Conservation (phyloP, 139 green algal species). For the Chlamydomonas schloesseri region DNA sequence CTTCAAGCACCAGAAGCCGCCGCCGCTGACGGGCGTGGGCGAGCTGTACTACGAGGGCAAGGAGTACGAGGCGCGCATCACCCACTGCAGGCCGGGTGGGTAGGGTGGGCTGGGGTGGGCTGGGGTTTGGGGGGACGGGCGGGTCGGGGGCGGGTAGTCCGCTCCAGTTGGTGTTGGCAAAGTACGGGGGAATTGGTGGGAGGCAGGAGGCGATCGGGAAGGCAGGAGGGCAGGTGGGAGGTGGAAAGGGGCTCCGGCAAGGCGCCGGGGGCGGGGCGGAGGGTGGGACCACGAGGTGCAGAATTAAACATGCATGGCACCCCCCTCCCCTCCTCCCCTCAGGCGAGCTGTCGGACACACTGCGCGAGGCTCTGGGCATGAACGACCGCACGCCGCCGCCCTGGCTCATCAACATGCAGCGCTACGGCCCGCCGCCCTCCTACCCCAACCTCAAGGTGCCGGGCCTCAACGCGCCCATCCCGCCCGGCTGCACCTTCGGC, state of each 20-base stretch:
- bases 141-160: too few relatives aligned
- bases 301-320: too few relatives aligned
- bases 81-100: constrained; percentile 61
- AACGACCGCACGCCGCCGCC: constrained; percentile 82
- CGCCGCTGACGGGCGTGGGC: constrained; percentile 85
- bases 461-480: constrained; percentile 97
- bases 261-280: too few relatives aligned
- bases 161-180: too few relatives aligned
- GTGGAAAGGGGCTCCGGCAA: too few relatives aligned
- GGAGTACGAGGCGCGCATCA: constrained; percentile 67
- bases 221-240: too few relatives aligned
- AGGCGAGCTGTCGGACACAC: constrained; percentile 77
- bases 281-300: too few relatives aligned
- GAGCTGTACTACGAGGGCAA: constrained; percentile 99
- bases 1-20: constrained; percentile 98
- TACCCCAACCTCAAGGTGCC: constrained; percentile 91
- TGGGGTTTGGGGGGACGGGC: neutral
- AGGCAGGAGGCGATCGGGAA: too few relatives aligned
- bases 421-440: constrained; percentile 96
- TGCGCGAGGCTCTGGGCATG: constrained; percentile 89
- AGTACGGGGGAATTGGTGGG: too few relatives aligned
- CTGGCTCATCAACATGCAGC: constrained; percentile 99
- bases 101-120: neutral
- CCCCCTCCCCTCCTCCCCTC: too few relatives aligned
- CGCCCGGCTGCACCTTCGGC: constrained; percentile 84